Percentiles rank a stretch among this genome's conserved stretches.
These are phyloP conservation scores for Talaromyces sp. DNA, from an alignment of 2,329 filamentous ascomycete genomes.

Conservation along the genomic window DNA sequence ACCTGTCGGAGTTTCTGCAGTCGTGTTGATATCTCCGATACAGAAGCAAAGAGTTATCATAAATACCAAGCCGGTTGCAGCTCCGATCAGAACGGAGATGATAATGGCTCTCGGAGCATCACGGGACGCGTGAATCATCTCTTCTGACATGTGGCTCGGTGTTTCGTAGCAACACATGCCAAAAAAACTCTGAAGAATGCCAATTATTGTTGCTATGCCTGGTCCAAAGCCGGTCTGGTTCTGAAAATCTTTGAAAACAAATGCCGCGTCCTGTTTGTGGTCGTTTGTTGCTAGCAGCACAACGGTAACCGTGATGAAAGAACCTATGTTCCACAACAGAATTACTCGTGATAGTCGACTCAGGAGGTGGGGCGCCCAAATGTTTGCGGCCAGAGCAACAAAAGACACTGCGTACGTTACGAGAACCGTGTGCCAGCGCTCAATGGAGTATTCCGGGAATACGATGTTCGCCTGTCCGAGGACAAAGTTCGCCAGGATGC, in stretches of 20 bases:
- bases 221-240: conserved; percentile 50
- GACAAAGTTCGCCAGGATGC: conserved; percentile 51
- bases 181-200: conserved; percentile 50
- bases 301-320: conserved; percentile 49
- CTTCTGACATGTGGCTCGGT: conserved; percentile 51
- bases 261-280: conserved; percentile 49
- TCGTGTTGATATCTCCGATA: conserved; percentile 45
- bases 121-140: conserved; percentile 47
- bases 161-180: conserved; percentile 50
- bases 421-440: conserved; percentile 53
- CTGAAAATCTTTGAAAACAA: conserved; percentile 52
- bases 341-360: conserved; percentile 48
- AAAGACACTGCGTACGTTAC: conserved; percentile 47
- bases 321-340: conserved; percentile 49
- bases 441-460: conserved; percentile 46
- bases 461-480: conserved; percentile 51
- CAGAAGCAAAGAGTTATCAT: conserved; percentile 48
- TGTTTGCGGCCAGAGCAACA: conserved; percentile 43
- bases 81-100: conserved; percentile 40
- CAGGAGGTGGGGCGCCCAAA: conserved; percentile 46
- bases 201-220: conserved; percentile 49
- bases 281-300: conserved; percentile 51
- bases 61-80: conserved; percentile 45
- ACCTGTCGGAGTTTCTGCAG: conserved; percentile 42
- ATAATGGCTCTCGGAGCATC: conserved; percentile 48